Base-by-base conservation (phyloP, 129 eudicot species). In the Silybum marianum region DNA sequence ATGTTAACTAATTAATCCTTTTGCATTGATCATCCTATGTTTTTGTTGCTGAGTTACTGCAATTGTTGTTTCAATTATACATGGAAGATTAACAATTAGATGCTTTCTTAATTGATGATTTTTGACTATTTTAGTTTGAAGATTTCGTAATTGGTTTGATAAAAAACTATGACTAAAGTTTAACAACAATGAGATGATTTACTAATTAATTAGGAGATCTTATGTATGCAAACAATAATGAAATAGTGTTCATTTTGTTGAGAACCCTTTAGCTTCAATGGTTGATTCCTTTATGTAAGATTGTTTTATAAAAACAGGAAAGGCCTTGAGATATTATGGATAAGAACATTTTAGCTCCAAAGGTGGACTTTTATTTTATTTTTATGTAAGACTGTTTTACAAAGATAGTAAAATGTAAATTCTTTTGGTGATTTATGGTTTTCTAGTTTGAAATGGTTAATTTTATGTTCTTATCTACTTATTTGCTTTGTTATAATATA, bases 1-100 rank as follows among this genome's bases (percentile, higher is more conserved):
- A 32, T 40, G 14, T 74, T 74, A 14, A 32, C 60, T 22, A 69
- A 83, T 75, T 30, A 28, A 65, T 66, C 32, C 10, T 0, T 82
- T 44, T 76, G 44, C 32, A 7, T 16, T 21, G 19, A 58, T 26
- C 34, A 73, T 76, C 62, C 10, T 25, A 46, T 72, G 42, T 42
- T 19, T 75, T 71, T n/a, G 24, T 32, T 66, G 67, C 71, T 74
- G 54, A 36, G 9, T 30, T 71, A 9, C 46, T 63, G 30, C 25
- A 68, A 22, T 28, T 40, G 39, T 26, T 63, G 42, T 75, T 73
- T n/a, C n/a, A n/a, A n/a, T n/a, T n/a, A n/a, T n/a, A 28, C 5
- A 32, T 32, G 36, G 5, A 32, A 32, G 36, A 32, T 32, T 32
- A 32, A 32, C 36, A 32, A 32, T 32, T 4, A 30, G 4, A 30